Base-by-base conservation (phyloP, 2,329 filamentous ascomycete species). In the Fusarium xyrophilum region DNA sequence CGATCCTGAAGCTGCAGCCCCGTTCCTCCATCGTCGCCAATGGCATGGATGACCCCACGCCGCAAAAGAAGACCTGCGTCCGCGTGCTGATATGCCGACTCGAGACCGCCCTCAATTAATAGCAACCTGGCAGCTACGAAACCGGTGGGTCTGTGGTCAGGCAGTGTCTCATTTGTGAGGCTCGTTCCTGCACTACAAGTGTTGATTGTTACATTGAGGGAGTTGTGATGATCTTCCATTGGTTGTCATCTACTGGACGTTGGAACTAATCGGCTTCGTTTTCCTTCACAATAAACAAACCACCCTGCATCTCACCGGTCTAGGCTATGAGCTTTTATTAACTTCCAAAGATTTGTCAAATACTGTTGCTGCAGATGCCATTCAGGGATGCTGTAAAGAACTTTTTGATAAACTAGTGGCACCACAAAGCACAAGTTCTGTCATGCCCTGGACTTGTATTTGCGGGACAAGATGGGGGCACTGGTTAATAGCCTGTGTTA, bases 11-110 rank as follows among this genome's bases (percentile, higher is more conserved):
- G 64, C 63, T 60, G 57, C 71, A 58, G 39, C 40, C 43, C 53
- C 48, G 27, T 47, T 40, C 46, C 48, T 60, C 32, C 55, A 55
- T 66, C 38, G 44, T 60, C 53, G 50, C 38, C 55, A 46, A 55
- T 54, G 23, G 35, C 43, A 67, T 67, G 43, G 66, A 32, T 54
- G 28, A 63, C 72, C 67, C 72, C 70, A 74, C 67, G 72, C 67
- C 43, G 50, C 60, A 50, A 64, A 52, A 52, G 40, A 32, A 56
- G 36, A 52, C 48, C 30, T 65, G 51, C 65, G 58, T 61, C 54
- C 64, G 63, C 67, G 68, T 74, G 66, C 71, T 68, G 64, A 67
- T 60, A 65, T 72, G 67, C 67, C 62, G 63, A 63, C 68, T 70
- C 51, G 48, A 69, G 65, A 68, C 61, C 47, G 60, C 43, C 53